Evolutionary conservation across 805 yeast genomes (phyloP).

Genomic region (Blastobotrys parvus): DNA sequence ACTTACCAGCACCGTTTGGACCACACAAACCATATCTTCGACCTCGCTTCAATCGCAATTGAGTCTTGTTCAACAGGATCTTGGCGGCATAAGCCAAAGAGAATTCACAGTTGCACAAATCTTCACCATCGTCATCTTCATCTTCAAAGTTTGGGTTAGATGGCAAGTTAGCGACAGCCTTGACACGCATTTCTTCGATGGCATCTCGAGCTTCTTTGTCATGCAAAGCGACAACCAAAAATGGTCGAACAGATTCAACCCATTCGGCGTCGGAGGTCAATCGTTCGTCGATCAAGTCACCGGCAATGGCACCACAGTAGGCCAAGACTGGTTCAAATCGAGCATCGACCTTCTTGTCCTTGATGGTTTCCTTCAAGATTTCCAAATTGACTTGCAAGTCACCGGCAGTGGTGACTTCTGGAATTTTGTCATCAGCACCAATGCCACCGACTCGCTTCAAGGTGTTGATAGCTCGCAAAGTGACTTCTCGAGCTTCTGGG

Average conservation of each 20-base stretch:
- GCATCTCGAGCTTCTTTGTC: constrained; percentile 83
- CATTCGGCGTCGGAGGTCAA: constrained; percentile 85
- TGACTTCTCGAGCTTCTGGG: constrained; percentile 99
- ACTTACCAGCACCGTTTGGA: constrained; percentile 99
- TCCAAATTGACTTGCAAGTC: constrained; percentile 79
- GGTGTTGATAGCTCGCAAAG: constrained; percentile 93
- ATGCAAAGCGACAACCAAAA: constrained; percentile 92
- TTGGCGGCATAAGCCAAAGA: constrained; percentile 99
- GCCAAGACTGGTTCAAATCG: constrained; percentile 73
- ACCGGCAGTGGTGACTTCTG: constrained; percentile 99
- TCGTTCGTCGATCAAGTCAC: constrained; percentile 98
- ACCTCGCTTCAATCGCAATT: constrained; percentile 96
- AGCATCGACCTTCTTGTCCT: constrained; percentile 48
- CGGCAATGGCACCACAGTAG: constrained; percentile 94
- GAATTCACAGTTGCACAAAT: constrained; percentile 99
- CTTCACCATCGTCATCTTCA: constrained; percentile 99
- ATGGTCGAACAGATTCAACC: constrained; percentile 83
- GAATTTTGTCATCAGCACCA: constrained; percentile 79
- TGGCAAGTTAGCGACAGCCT: constrained; percentile 97
- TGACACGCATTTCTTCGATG: constrained; percentile 90
- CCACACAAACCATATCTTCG: constrained; percentile 99
- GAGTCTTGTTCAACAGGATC: constrained; percentile 98
- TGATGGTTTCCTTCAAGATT: constrained; percentile 67
- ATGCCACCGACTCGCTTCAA: constrained; percentile 98
- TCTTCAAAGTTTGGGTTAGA: constrained; percentile 80